Base-by-base conservation (phyloP, 2,329 filamentous ascomycete genomes). In the Arachnomyces sp. region DNA sequence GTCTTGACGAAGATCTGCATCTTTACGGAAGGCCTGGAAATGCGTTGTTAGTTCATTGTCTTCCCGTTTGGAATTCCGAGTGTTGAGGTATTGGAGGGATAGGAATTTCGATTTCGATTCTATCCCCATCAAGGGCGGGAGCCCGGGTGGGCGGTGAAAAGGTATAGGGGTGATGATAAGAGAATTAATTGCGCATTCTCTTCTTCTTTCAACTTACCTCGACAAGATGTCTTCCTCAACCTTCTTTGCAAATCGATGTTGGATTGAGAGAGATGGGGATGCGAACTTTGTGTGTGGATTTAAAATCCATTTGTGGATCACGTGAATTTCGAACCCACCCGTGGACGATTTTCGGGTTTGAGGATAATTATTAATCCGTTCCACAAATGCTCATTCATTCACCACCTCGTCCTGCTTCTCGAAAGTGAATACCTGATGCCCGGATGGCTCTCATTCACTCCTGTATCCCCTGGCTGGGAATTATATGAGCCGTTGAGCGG, bases 181-280 rank as follows among this genome's bases (percentile, higher is more conserved):
- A n/a, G n/a, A n/a, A 15, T 15, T 28, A 16, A 8, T n/a, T 21
- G 21, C 15, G 13, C 28, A 14, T 30, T 14, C 7, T 13, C n/a
- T 46, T 41, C 25, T 34, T 13, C 3, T 32, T 16, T 37, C 9
- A 48, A 59, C 71, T 61, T 56, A 76, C 73, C 73, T 77, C 68
- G 71, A 75, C 73, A 76, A 69, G 54, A 65, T 76, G 73, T 76
- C 72, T 73, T 76, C 73, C 73, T 77, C 68, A 76, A 74, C 73
- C 72, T 72, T 70, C 59, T 56, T 40, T 61, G 56, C 61, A 62
- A 58, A 63, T 48, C 53, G 52, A 52, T 48, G 49, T 8, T 33
- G 46, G 51, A 55, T 49, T 46, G 46, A 52, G 48, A 52, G 53
- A 48, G 43, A 51, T 40, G 35, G 37, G 44, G 52, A 47, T 48